These are phyloP conservation scores for Ophiostoma australiae DNA, from an alignment of 2,329 filamentous ascomycete species.

Conservation along the genomic window DNA sequence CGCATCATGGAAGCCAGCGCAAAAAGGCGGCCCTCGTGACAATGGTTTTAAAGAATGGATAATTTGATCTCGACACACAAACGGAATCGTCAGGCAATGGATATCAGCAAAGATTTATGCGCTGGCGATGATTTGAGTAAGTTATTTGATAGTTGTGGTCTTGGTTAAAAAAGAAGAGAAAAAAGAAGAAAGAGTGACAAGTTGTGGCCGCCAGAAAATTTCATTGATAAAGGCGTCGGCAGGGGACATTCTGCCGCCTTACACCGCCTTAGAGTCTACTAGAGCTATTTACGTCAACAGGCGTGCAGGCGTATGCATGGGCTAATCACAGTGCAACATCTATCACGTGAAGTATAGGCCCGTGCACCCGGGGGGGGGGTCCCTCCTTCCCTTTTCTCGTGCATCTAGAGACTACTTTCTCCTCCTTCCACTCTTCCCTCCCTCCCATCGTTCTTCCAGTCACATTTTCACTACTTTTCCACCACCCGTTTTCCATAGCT, in stretches of 20 bases:
- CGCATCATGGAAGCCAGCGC: slow-evolving; percentile 59
- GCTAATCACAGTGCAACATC: not conserved
- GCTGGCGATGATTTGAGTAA: slow-evolving; percentile 38
- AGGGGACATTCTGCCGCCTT: slow-evolving; percentile 2
- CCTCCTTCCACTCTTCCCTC: slow-evolving; percentile 13
- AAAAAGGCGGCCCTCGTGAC: slow-evolving; percentile 58
- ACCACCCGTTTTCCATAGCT: not conserved
- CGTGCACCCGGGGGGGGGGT: slow-evolving; percentile 8
- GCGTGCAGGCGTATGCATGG: not conserved
- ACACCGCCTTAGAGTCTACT: not conserved
- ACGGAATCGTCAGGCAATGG: slow-evolving; percentile 48
- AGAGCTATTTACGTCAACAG: not conserved
- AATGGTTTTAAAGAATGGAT: slow-evolving; percentile 62
- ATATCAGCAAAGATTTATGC: slow-evolving; percentile 30
- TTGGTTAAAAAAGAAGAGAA: slow-evolving; percentile 29
- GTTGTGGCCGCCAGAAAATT: not conserved
- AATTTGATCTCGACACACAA: slow-evolving; percentile 54
- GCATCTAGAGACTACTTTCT: slow-evolving; percentile 6
- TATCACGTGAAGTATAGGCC: slow-evolving; percentile 13
- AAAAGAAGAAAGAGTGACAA: slow-evolving; percentile 21
- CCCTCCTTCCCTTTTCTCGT: slow-evolving; percentile 1
- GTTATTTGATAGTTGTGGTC: slow-evolving; percentile 32
- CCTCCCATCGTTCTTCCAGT: slow-evolving; percentile 13
- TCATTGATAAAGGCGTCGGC: slow-evolving; percentile 10
- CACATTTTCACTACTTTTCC: slow-evolving; percentile 24